phyloP scores from a whole-genome alignment of 1,284 basidiomycete species.

The Somion occarium region DNA sequence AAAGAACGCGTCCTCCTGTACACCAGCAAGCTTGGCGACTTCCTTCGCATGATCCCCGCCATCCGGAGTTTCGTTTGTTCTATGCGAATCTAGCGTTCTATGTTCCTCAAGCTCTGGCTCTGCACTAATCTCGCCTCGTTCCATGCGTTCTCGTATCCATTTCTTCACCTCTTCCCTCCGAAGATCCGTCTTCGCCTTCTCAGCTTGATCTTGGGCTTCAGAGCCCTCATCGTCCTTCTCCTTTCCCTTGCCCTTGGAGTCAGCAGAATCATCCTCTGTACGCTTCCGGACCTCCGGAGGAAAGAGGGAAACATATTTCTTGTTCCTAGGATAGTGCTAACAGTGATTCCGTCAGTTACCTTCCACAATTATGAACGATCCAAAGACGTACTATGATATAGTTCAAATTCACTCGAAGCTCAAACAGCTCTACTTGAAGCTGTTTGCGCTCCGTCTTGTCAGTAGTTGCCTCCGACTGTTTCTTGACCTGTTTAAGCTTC shows the following conservation, averaged over 20 bases:
- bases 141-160: conserved; percentile 64
- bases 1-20: conserved; percentile 44
- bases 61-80: background rate
- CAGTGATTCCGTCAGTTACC: too few species aligned
- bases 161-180: conserved; percentile 59
- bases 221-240: background rate
- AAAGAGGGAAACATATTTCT: conserved; percentile 85
- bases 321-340: conserved; percentile 75
- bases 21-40: conserved; percentile 15
- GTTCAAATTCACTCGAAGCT: conserved; percentile 76
- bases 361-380: background rate
- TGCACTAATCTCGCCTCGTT: conserved; percentile 48
- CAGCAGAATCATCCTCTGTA: conserved; percentile 26
- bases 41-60: background rate
- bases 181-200: conserved; percentile 32
- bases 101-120: conserved; percentile 54
- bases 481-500: conserved; percentile 63
- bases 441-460: conserved; percentile 33
- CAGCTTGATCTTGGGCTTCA: conserved; percentile 8
- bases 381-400: conserved; percentile 66
- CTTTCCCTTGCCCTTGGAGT: conserved; percentile 6
- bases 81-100: background rate
- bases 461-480: conserved; percentile 30
- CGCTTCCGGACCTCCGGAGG: conserved; percentile 55
- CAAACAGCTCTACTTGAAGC: conserved; percentile 46